Base-by-base conservation (phyloP, 768 basidiomycete species). In the Hemileccinum impolitum region DNA sequence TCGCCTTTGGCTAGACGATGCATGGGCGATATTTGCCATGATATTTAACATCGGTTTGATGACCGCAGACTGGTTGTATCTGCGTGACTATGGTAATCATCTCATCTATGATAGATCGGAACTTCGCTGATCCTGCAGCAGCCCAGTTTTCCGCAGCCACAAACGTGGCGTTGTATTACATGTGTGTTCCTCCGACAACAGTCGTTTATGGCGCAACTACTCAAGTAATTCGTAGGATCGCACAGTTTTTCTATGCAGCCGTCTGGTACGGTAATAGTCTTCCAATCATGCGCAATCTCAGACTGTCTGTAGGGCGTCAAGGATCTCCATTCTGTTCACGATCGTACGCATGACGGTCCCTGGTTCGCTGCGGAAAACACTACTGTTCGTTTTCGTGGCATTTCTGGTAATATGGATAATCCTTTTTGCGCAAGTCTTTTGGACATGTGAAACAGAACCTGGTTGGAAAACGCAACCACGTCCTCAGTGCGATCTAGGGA, bases 381-480 rank as follows among this genome's bases (percentile, higher is more conserved):
- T 23, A 23, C 3, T 23, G 6, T 23, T 23, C 13, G 3, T 50
- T 28, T 36, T 45, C 9, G 43, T 15, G n/a, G 21, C 21, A 3
- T 45, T 45, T 21, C 1, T 45, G 10, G 9, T 43, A 2, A 13
- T 18, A 6, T 50, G 48, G 48, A 12, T 39, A 21, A 17, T 50
- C 21, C 48, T 50, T 25, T 44, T 50, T 6, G 48, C 48, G n/a
- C 48, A 50, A 45, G 42, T 45, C 3, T 50, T 50, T 21, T 50
- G 48, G 48, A 31, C 36, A 1, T 50, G 48, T 17, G 48, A 50
- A 44, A 4, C 48, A 3, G 48, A 44, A 44, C 36, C 19, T 15
- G 48, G 37, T 3, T 50, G 48, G 48, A 50, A 45, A 38, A 38
- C 42, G 8, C 8, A 23, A 1, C 34, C 48, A 30, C 21, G 21